These are phyloP conservation scores for Fusarium keratoplasticum DNA, from an alignment of 2,329 filamentous ascomycete species.

Conservation along the genomic window DNA sequence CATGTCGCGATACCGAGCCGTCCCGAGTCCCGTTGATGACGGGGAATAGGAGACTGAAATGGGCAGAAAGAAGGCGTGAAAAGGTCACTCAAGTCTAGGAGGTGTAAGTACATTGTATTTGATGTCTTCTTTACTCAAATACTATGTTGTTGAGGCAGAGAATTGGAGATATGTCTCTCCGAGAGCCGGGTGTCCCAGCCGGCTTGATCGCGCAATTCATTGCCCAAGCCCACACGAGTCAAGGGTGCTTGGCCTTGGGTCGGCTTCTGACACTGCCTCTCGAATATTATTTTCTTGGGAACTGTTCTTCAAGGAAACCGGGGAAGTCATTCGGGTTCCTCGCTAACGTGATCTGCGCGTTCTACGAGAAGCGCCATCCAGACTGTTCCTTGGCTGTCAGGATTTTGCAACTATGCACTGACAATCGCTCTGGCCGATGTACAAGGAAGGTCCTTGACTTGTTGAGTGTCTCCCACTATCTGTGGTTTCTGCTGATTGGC, in stretches of 20 bases:
- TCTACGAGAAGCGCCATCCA: background rate
- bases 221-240: background rate
- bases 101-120: background rate
- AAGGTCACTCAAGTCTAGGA: background rate
- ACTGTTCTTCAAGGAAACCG: background rate
- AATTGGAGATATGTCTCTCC: background rate
- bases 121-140: background rate
- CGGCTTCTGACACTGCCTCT: background rate
- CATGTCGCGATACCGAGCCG: conserved; percentile 23
- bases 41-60: background rate
- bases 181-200: conserved; percentile 21
- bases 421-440: background rate
- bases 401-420: background rate
- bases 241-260: background rate
- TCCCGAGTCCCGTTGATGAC: conserved; percentile 28
- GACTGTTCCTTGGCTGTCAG: background rate
- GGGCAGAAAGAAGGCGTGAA: background rate
- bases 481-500: background rate
- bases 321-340: background rate
- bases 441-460: background rate
- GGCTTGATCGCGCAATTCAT: conserved; percentile 2
- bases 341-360: background rate
- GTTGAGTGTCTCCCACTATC: too few relatives aligned
- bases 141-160: too few relatives aligned
- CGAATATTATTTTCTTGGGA: background rate